Percentiles rank a stretch among this genome's conserved stretches.
phyloP scores from a whole-genome alignment of 2,329 filamentous ascomycete species.

The Pseudogymnoascus sp. region DNA sequence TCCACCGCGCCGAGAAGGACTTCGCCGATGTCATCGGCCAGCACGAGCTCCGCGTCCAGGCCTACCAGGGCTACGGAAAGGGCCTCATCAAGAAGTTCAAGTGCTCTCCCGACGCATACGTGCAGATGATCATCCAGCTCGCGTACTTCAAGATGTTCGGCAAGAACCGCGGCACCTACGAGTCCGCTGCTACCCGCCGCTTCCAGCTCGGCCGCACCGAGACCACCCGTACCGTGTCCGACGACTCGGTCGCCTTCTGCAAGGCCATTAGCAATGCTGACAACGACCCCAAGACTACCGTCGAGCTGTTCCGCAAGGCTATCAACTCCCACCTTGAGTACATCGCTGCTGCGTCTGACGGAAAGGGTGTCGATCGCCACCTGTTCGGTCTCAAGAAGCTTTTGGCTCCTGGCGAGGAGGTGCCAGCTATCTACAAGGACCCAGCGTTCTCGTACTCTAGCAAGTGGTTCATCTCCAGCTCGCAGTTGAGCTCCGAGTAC shows the following conservation, averaged over 20 bases:
- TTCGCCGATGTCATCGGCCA: conserved; percentile 74
- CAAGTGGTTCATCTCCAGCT: conserved; percentile 84
- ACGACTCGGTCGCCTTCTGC: conserved; percentile 88
- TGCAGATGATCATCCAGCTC: conserved; percentile 97
- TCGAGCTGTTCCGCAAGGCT: conserved; percentile 73
- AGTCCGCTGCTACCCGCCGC: conserved; percentile 86
- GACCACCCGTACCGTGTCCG: conserved; percentile 85
- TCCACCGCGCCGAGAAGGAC: conserved; percentile 69
- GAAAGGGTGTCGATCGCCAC: conserved; percentile 90
- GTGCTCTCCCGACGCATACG: conserved; percentile 93
- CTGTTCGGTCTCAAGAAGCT: conserved; percentile 96
- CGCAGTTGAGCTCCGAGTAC: conserved; percentile 89
- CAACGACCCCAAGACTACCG: conserved; percentile 55
- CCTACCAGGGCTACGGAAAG: conserved; percentile 96
- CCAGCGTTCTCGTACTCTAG: conserved; percentile 75
- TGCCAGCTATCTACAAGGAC: conserved; percentile 80
- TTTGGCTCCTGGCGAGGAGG: conserved; percentile 67
- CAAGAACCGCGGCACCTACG: conserved; percentile 94
- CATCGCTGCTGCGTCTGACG: conserved; percentile 80
- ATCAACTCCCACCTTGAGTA: conserved; percentile 80
- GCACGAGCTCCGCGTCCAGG: conserved; percentile 88
- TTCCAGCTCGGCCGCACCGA: conserved; percentile 97
- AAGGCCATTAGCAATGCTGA: conserved; percentile 69
- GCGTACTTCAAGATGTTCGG: conserved; percentile 99
- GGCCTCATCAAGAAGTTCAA: conserved; percentile 99